A percentile compares a stretch with the other conserved stretches of the same genome.
These are phyloP conservation scores for Puccinia brachypodii DNA, from an alignment of 1,284 basidiomycete genomes.

Conservation along the genomic window DNA sequence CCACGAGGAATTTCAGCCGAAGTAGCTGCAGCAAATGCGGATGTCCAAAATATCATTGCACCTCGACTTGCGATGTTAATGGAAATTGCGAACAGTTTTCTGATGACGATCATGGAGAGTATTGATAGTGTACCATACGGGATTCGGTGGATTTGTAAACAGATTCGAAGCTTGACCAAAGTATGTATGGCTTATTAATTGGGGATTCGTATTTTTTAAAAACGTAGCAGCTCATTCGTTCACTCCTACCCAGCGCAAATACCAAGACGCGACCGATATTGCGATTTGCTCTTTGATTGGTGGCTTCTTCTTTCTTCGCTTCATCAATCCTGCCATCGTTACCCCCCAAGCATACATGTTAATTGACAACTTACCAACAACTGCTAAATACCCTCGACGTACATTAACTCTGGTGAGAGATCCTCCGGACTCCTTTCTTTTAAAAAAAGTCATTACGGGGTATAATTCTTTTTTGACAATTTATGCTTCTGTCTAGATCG, in stretches of 20 bases:
- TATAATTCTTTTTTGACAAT: background rate
- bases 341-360: conserved; percentile 99
- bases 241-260: conserved; percentile 73
- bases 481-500: conserved; percentile 66
- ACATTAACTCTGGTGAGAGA: conserved; percentile 81
- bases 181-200: conserved; percentile 61
- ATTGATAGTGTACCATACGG: conserved; percentile 97
- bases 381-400: conserved; percentile 88
- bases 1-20: conserved; percentile 90
- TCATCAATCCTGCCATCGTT: conserved; percentile 99
- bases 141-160: conserved; percentile 99
- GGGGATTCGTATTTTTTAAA: conserved; percentile 23
- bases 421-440: background rate
- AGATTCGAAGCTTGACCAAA: conserved; percentile 90
- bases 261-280: conserved; percentile 94
- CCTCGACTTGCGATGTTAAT: conserved; percentile 95
- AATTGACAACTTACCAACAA: conserved; percentile 81
- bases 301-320: conserved; percentile 99
- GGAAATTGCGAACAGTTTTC: conserved; percentile 97
- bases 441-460: background rate
- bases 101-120: conserved; percentile 96
- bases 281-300: conserved; percentile 98
- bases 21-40: conserved; percentile 83
- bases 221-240: conserved; percentile 25
- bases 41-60: conserved; percentile 96